Evolutionary conservation across 1,139 yeast species (phyloP).

Genomic region (Hyphopichia wangnamkhiaoensis): DNA sequence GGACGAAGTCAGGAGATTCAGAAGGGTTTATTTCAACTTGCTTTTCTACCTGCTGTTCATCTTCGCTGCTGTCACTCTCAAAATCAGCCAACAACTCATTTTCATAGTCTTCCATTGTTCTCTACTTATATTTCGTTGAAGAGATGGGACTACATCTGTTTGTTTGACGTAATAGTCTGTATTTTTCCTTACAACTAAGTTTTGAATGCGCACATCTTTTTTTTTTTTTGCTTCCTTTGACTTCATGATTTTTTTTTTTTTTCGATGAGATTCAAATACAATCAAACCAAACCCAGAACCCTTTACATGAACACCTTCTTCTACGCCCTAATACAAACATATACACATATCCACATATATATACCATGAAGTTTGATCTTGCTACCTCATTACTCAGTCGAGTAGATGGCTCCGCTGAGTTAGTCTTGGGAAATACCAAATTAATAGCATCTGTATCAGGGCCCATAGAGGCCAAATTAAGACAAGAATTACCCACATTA

Average conservation of each 20-base stretch:
- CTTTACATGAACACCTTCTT: neutral
- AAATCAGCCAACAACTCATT: slow-evolving; percentile 38
- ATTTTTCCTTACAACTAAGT: no score
- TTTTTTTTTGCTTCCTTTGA: neutral
- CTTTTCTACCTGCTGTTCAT: slow-evolving; percentile 6
- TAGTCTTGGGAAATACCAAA: slow-evolving; percentile 51
- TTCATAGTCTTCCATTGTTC: slow-evolving; percentile 25
- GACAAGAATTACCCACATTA: slow-evolving; percentile 82
- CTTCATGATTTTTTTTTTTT: slow-evolving; percentile 1
- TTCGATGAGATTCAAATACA: neutral
- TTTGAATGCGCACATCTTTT: neutral
- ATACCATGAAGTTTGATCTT: slow-evolving; percentile 17
- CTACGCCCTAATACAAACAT: neutral
- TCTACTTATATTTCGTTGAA: no score
- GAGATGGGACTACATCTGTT: no score
- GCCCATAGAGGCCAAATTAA: slow-evolving; percentile 80
- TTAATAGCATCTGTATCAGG: slow-evolving; percentile 82
- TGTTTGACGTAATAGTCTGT: no score
- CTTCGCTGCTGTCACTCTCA: slow-evolving; percentile 23
- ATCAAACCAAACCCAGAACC: neutral
- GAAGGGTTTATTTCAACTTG: slow-evolving; percentile 2
- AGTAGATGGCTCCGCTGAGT: slow-evolving; percentile 81
- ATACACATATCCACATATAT: neutral
- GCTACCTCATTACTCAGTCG: slow-evolving; percentile 45
- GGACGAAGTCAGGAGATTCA: neutral